phyloP scores from a whole-genome alignment of 805 yeast genomes.

The Clavispora santaluciae region DNA sequence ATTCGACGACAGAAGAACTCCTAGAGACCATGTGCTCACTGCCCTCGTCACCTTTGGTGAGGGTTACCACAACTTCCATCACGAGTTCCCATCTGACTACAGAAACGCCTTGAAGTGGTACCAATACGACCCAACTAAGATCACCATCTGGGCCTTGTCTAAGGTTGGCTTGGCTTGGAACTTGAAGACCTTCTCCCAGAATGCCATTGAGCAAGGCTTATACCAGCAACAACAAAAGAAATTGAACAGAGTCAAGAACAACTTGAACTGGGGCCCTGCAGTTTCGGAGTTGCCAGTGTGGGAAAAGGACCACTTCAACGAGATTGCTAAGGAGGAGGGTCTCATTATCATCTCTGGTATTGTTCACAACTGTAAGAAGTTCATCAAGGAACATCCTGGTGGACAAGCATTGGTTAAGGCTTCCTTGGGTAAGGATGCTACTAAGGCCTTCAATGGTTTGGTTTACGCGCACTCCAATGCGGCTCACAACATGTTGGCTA shows the following conservation, averaged over 20 bases:
- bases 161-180: constrained; percentile 67
- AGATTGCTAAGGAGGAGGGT: constrained; percentile 49
- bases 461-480: constrained; percentile 84
- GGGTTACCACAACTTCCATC: constrained; percentile 88
- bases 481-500: constrained; percentile 76
- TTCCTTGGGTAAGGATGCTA: constrained; percentile 76
- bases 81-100: constrained; percentile 85
- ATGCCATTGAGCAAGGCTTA: constrained; percentile 77
- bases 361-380: constrained; percentile 67
- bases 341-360: constrained; percentile 72
- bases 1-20: constrained; percentile 82
- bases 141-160: constrained; percentile 53
- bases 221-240: constrained; percentile 82
- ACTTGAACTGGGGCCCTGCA: constrained; percentile 72
- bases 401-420: constrained; percentile 69
- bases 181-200: constrained; percentile 71
- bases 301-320: constrained; percentile 60
- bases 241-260: constrained; percentile 55
- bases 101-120: constrained; percentile 85
- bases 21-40: constrained; percentile 76
- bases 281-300: constrained; percentile 66
- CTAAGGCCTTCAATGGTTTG: constrained; percentile 81
- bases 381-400: constrained; percentile 79
- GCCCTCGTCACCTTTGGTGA: constrained; percentile 85
- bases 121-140: constrained; percentile 82